Percentiles rank a stretch among this genome's conserved stretches.
phyloP scores from a whole-genome alignment of 495 filamentous ascomycete species.

The Chaetomium fimeti region DNA sequence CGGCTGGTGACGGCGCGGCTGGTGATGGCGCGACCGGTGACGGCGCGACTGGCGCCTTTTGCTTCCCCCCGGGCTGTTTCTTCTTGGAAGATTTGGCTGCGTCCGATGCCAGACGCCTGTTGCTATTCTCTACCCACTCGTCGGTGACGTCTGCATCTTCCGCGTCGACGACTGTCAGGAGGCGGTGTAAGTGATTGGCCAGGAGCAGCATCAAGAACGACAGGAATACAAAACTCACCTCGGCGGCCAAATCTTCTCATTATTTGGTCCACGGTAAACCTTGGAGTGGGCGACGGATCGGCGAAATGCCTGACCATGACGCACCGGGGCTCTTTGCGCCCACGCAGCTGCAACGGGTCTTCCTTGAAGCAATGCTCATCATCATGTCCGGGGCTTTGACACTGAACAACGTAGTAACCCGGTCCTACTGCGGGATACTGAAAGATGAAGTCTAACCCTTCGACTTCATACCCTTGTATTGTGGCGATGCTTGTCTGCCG shows the following conservation, averaged over 20 bases:
- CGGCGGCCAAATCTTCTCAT: constrained; percentile 14
- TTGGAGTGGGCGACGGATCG: not conserved
- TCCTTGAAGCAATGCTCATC: not conserved
- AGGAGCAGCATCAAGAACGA: not conserved
- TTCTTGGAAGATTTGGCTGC: not conserved
- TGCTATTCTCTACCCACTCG: not conserved
- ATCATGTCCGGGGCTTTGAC: not conserved
- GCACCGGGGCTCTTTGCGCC: not conserved
- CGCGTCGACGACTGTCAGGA: not conserved
- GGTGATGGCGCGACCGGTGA: not conserved
- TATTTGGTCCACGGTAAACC: not conserved
- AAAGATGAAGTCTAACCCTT: constrained; percentile 15
- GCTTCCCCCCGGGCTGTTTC: not conserved
- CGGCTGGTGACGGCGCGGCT: not conserved
- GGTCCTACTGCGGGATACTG: not conserved
- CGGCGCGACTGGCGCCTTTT: not conserved
- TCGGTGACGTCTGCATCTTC: not conserved
- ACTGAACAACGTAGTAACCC: constrained; percentile 9
- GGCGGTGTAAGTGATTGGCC: not conserved
- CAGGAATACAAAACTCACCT: constrained; percentile 2
- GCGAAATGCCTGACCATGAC: constrained; percentile 10
- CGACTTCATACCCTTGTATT: not conserved
- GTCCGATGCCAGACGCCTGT: not conserved
- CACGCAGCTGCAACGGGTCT: not conserved
- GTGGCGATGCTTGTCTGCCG: not conserved